Evolutionary conservation across 2,329 filamentous ascomycete genomes (phyloP).

Genomic region (Triangularia setosa): DNA sequence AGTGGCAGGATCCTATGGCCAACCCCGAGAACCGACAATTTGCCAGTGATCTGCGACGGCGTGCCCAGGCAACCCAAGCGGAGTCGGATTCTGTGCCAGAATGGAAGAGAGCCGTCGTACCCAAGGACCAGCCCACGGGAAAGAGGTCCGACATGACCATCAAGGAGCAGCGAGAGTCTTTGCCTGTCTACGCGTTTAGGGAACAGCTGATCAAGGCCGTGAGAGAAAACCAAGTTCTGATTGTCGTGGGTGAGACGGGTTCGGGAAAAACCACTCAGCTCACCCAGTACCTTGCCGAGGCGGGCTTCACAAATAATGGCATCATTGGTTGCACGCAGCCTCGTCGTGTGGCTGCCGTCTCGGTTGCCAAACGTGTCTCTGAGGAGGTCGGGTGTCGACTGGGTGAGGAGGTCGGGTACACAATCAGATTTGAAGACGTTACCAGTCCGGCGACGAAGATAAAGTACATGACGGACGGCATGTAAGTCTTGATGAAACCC

Average conservation of each 20-base stretch:
- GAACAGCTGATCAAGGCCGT: constrained; percentile 85
- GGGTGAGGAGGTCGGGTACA: constrained; percentile 92
- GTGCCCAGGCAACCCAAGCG: constrained; percentile 49
- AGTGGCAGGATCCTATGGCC: constrained; percentile 98
- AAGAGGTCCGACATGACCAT: constrained; percentile 89
- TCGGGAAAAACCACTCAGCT: constrained; percentile 97
- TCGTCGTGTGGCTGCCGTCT: constrained; percentile 95
- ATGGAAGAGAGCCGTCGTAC: constrained; percentile 82
- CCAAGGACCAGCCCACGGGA: constrained; percentile 75
- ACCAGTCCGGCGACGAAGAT: constrained; percentile 85
- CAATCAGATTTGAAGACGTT: constrained; percentile 94
- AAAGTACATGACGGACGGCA: constrained; percentile 99
- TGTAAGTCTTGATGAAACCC: constrained; percentile 44
- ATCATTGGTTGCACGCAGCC: constrained; percentile 97
- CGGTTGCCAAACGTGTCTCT: constrained; percentile 91
- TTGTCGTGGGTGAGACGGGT: constrained; percentile 95
- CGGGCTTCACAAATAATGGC: constrained; percentile 78
- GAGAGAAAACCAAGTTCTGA: constrained; percentile 80
- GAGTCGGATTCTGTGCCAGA: constrained; percentile 72
- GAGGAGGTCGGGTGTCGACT: constrained; percentile 92
- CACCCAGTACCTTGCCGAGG: constrained; percentile 92
- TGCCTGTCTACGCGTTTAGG: constrained; percentile 87
- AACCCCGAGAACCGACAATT: constrained; percentile 81
- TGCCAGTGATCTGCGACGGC: constrained; percentile 74
- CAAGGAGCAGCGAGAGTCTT: constrained; percentile 84